Percentiles rank a stretch among this genome's conserved stretches.
These are phyloP conservation scores for Lenwebbia sp. DNA, from an alignment of 345 rosid species.

Conservation along the genomic window DNA sequence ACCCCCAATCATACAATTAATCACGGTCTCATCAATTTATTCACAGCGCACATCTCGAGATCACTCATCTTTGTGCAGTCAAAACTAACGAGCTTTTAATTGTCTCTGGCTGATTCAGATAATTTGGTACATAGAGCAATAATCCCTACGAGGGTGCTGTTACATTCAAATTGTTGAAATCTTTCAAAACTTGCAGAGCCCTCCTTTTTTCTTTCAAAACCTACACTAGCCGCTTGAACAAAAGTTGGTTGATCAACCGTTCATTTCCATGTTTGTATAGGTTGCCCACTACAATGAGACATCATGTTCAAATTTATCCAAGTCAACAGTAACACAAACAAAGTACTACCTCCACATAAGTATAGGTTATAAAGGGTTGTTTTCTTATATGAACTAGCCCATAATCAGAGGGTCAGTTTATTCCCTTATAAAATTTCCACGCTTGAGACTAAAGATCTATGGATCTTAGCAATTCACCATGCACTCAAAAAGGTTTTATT, in stretches of 20 bases:
- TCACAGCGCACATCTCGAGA: neutral
- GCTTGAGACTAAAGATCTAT: neutral
- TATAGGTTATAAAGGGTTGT: neutral
- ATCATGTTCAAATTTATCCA: neutral
- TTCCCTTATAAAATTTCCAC: neutral
- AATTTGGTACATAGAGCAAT: neutral
- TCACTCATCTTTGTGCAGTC: neutral
- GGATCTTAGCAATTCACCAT: neutral
- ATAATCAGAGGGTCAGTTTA: neutral
- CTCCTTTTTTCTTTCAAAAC: neutral
- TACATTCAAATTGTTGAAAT: neutral
- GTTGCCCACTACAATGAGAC: neutral
- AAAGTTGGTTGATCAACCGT: neutral
- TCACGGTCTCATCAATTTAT: neutral
- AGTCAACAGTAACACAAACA: neutral
- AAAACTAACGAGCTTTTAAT: neutral
- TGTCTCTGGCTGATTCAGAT: neutral
- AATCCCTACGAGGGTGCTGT: neutral
- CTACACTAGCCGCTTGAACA: neutral
- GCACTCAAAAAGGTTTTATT: neutral
- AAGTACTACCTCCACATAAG: neutral
- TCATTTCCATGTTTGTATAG: neutral
- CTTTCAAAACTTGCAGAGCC: neutral
- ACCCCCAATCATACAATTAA: neutral
- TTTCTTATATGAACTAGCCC: neutral